Conservation (phyloP, 805 yeast species). For the Candida orba region DNA sequence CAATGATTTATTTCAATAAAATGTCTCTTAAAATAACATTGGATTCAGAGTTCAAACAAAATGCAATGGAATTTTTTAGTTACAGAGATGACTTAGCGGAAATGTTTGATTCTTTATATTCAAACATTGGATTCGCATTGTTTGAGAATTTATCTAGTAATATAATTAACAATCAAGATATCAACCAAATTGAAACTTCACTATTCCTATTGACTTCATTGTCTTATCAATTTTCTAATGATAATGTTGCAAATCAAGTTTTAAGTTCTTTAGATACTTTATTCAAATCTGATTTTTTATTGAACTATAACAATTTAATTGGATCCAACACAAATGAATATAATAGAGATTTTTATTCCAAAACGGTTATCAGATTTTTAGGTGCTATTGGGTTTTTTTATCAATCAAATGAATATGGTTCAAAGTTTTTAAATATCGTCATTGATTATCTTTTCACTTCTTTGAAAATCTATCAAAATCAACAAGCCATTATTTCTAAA, state of each 20-base stretch:
- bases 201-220: constrained; percentile 51
- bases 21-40: constrained; percentile 38
- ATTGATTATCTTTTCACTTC: constrained; percentile 48
- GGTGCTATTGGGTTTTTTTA: constrained; percentile 58
- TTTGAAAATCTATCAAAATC: constrained; percentile 21
- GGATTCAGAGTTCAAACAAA: constrained; percentile 27
- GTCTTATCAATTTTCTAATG: constrained; percentile 40
- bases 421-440: constrained; percentile 38
- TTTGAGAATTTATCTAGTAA: constrained; percentile 36
- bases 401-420: constrained; percentile 43
- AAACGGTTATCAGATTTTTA: constrained; percentile 49
- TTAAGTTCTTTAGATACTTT: constrained; percentile 19
- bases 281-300: constrained; percentile 26
- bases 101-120: constrained; percentile 62
- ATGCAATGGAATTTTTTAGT: constrained; percentile 46
- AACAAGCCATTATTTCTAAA: constrained; percentile 38
- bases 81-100: constrained; percentile 76
- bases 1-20: constrained; percentile 64
- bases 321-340: constrained; percentile 10
- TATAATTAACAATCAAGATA: constrained; percentile 23
- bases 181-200: constrained; percentile 50
- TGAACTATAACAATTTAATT: constrained; percentile 9
- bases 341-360: constrained; percentile 25
- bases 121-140: constrained; percentile 50
- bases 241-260: constrained; percentile 20